Percentiles rank a stretch among this genome's conserved stretches.
Conservation (phyloP, 176 grass and related monocot species). For the Rhipidocladum racemiflorum region DNA sequence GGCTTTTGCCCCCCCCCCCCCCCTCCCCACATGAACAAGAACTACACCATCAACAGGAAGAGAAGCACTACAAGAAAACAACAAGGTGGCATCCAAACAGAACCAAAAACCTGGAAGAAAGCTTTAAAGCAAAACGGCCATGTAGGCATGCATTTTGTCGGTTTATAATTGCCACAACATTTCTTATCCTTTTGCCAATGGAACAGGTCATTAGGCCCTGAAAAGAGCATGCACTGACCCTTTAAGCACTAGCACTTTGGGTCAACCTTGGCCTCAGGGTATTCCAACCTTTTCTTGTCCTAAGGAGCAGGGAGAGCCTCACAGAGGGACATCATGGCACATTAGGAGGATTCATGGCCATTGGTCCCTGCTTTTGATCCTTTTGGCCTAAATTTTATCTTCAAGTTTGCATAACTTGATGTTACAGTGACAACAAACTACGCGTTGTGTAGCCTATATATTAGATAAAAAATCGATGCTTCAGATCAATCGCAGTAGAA, state of each 20-base stretch:
- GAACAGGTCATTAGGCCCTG: conserved; percentile 12
- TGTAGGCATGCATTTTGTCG: conserved; percentile 30
- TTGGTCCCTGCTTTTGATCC: neutral
- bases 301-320: conserved; percentile 11
- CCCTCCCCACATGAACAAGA: conserved; percentile 18
- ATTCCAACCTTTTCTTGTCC: conserved; percentile 26
- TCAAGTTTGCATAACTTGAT: neutral
- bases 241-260: neutral
- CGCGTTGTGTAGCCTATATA: neutral
- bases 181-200: conserved; percentile 24
- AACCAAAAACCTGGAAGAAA: conserved; percentile 29
- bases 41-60: conserved; percentile 10
- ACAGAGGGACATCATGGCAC: conserved; percentile 21
- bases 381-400: neutral
- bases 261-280: conserved; percentile 22
- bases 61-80: conserved; percentile 26
- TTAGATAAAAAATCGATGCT: neutral
- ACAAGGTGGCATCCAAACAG: conserved; percentile 25
- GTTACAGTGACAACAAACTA: neutral
- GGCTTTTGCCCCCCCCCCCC: neutral
- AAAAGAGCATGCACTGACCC: conserved; percentile 18
- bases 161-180: conserved; percentile 33
- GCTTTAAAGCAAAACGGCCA: neutral
- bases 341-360: neutral
- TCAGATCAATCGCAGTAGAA: neutral